These are phyloP conservation scores for Abrus precatorius DNA, from an alignment of 306 rosid species.

Conservation along the genomic window DNA sequence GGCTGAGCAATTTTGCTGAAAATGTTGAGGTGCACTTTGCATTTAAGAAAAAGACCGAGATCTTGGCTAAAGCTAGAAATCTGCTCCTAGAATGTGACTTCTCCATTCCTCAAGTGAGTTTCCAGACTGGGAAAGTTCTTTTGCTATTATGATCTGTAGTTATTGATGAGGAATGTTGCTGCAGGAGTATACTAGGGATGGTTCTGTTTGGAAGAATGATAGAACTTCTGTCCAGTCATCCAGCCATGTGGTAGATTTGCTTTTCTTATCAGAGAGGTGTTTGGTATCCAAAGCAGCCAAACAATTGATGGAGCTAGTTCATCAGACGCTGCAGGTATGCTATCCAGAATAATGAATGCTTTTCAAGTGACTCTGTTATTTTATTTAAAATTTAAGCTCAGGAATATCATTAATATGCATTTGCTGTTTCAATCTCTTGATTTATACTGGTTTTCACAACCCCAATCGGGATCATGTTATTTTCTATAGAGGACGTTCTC, in stretches of 20 bases:
- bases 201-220: slow-evolving; percentile 57
- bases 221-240: slow-evolving; percentile 56
- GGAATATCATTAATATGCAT: slow-evolving; percentile 12
- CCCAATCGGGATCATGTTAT: neutral
- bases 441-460: slow-evolving; percentile 28
- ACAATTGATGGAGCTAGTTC: slow-evolving; percentile 82
- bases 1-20: slow-evolving; percentile 79
- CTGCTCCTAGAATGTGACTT: slow-evolving; percentile 85
- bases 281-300: slow-evolving; percentile 87
- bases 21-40: slow-evolving; percentile 99
- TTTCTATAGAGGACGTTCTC: slow-evolving; percentile 13
- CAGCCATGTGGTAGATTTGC: slow-evolving; percentile 72
- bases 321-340: slow-evolving; percentile 84
- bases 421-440: slow-evolving; percentile 13
- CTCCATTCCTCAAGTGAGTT: slow-evolving; percentile 76
- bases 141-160: slow-evolving; percentile 37
- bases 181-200: slow-evolving; percentile 72
- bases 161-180: slow-evolving; percentile 45
- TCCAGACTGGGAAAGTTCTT: slow-evolving; percentile 29
- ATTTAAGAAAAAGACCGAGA: slow-evolving; percentile 83
- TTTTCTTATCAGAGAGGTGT: slow-evolving; percentile 85
- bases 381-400: slow-evolving; percentile 41
- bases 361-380: slow-evolving; percentile 32
- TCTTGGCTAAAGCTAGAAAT: slow-evolving; percentile 86
- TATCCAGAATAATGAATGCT: slow-evolving; percentile 13